Conservation (phyloP, 257 asterid genomes). For the Catharanthus roseus region DNA sequence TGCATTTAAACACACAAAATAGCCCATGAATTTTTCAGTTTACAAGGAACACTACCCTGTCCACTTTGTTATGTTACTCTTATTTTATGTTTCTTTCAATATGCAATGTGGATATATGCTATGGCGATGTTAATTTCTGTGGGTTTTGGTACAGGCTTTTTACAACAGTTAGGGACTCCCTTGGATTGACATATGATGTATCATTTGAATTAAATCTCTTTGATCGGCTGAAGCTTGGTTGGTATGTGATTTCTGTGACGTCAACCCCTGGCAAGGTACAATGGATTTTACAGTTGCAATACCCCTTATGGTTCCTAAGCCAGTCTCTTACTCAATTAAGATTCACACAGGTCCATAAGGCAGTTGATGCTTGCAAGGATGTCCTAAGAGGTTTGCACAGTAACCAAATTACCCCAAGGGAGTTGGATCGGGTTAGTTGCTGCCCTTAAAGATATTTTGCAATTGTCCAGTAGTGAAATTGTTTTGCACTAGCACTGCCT, state of each 20-base stretch:
- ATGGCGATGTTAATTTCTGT: background rate
- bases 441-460: slow-evolving; percentile 14
- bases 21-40: background rate
- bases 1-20: background rate
- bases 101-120: background rate
- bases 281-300: background rate
- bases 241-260: slow-evolving; percentile 96
- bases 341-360: slow-evolving; percentile 79
- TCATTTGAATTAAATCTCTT: slow-evolving; percentile 95
- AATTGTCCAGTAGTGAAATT: background rate
- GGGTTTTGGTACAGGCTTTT: slow-evolving; percentile 58
- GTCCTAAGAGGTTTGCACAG: slow-evolving; percentile 86
- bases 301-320: slow-evolving; percentile 13
- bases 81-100: background rate
- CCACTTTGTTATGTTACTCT: background rate
- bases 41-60: background rate
- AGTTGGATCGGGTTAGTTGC: slow-evolving; percentile 90
- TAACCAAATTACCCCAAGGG: slow-evolving; percentile 77
- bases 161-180: slow-evolving; percentile 98
- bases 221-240: slow-evolving; percentile 95
- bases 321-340: slow-evolving; percentile 18
- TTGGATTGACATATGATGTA: slow-evolving; percentile 93
- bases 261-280: slow-evolving; percentile 96
- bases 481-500: background rate
- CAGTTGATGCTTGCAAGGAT: slow-evolving; percentile 99